Base-by-base conservation (phyloP, 2,329 filamentous ascomycete genomes). In the Fusarium verrucosum region DNA sequence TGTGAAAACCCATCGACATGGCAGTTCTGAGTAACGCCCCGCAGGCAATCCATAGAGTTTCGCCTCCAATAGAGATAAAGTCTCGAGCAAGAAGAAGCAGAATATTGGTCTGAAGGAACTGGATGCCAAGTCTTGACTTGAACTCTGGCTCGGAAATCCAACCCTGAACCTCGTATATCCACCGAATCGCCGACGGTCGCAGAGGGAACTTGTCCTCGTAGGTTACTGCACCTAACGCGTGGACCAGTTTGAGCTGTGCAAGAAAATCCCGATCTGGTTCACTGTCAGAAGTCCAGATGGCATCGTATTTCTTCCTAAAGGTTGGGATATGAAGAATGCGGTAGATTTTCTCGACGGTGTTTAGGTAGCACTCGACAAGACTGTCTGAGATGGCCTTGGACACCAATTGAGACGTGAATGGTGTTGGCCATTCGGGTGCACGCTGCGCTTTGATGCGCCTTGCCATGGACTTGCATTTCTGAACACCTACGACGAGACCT, bases 141-240 rank as follows among this genome's bases (percentile, higher is more conserved):
- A 81, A 82, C 4, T 81, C 76, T 0, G 86, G 86, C 7, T 80
- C 79, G 0, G 82, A 80, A 1, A 84, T 47, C 83, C 83, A 89
- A 0, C 79, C 80, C 40, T 85, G 82, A 0, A 82, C 85, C 60
- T 87, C 85, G 51, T 84, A 83, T 0, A 87, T 74, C 86, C 86
- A 89, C 25, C 73, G 77, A n/a, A 81, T 74, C 1, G 86, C 86
- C 0, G 78, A 76, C 7, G 74, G 47, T 8, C 84, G 80, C 32
- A 87, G 64, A 0, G 80, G 82, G 52, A 85, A 87, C 0, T 73
- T 58, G 0, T 82, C 78, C 47, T 88, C 83, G 53, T 84, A 81
- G 0, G 77, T 75, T 2, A 78, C 75, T 2, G 84, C 80, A 1
- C 86, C 87, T 17, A 89, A 81, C 1, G 87, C 85, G 5, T 89